Percentiles rank a stretch among this genome's conserved stretches.
phyloP scores from a whole-genome alignment of 192 early-diverging fungal species.

The Gamsiella multidivaricata region DNA sequence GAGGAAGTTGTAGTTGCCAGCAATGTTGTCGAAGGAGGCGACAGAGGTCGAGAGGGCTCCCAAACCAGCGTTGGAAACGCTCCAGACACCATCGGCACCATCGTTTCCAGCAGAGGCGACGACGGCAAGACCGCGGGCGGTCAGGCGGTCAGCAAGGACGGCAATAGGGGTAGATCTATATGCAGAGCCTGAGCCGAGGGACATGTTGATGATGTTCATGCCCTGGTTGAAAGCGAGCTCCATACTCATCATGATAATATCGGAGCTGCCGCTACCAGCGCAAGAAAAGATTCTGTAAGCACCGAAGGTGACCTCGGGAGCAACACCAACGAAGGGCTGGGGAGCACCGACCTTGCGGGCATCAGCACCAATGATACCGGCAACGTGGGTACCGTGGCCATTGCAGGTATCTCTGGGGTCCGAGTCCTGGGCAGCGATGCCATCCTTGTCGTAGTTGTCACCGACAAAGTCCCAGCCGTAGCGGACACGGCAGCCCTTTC shows the following conservation, averaged over 20 bases:
- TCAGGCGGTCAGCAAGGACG: slow-evolving; percentile 56
- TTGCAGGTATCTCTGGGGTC: slow-evolving; percentile 68
- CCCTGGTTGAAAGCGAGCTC: slow-evolving; percentile 31
- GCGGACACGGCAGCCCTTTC: slow-evolving; percentile 63
- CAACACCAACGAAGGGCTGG: slow-evolving; percentile 68
- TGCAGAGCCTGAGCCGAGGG: slow-evolving; percentile 64
- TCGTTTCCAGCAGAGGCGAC: slow-evolving; percentile 82
- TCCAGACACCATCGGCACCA: slow-evolving; percentile 64
- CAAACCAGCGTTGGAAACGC: slow-evolving; percentile 20
- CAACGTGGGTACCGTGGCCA: slow-evolving; percentile 78
- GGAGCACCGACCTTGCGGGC: slow-evolving; percentile 52
- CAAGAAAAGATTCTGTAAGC: slow-evolving; percentile 76
- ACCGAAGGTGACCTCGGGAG: slow-evolving; percentile 72
- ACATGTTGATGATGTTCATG: slow-evolving; percentile 70
- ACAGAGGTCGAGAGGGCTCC: slow-evolving; percentile 8
- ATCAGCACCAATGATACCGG: slow-evolving; percentile 65
- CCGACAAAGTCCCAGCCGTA: slow-evolving; percentile 76
- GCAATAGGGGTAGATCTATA: slow-evolving; percentile 67
- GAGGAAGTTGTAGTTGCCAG: slow-evolving; percentile 21
- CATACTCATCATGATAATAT: slow-evolving; percentile 64
- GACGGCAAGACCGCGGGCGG: slow-evolving; percentile 65
- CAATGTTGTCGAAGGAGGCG: slow-evolving; percentile 22
- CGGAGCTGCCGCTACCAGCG: slow-evolving; percentile 55
- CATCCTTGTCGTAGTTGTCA: slow-evolving; percentile 51
- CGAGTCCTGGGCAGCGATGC: slow-evolving; percentile 34